Percentiles rank a stretch among this genome's conserved stretches.
phyloP scores from a whole-genome alignment of 2,329 filamentous ascomycete species.

The Aspergillus arachidicola region DNA sequence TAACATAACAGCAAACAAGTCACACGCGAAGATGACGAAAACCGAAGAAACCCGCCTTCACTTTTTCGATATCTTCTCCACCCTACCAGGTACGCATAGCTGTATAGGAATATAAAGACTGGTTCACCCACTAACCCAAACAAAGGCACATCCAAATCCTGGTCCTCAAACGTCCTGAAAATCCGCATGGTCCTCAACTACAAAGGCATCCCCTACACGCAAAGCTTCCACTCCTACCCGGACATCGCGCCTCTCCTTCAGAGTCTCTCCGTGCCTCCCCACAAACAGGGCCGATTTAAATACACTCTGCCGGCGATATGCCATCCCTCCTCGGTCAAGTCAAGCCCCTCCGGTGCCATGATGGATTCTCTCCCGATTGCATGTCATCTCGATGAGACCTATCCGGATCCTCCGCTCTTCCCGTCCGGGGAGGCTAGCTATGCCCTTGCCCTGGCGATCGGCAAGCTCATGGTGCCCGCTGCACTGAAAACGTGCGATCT shows the following conservation, averaged over 20 bases:
- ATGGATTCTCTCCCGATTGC: background rate
- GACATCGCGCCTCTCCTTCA: background rate
- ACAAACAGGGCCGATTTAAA: background rate
- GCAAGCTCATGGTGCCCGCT: background rate
- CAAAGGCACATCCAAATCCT: background rate
- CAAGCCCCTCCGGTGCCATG: background rate
- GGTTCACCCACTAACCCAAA: background rate
- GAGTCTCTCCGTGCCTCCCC: background rate
- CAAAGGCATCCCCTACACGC: background rate
- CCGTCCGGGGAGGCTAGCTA: background rate
- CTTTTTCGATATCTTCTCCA: background rate
- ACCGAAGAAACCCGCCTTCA: background rate
- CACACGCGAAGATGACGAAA: background rate
- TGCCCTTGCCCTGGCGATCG: background rate
- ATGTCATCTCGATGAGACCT: background rate
- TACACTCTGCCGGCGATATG: background rate
- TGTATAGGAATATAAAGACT: background rate
- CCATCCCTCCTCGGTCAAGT: background rate
- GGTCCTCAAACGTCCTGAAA: background rate
- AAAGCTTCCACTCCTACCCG: background rate
- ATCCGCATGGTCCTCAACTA: background rate
- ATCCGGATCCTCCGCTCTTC: background rate
- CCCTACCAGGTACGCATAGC: background rate
- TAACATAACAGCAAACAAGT: background rate
- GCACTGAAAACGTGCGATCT: background rate